phyloP scores from a whole-genome alignment of 805 yeast species.

The Myxozyma vanderwaltii region DNA sequence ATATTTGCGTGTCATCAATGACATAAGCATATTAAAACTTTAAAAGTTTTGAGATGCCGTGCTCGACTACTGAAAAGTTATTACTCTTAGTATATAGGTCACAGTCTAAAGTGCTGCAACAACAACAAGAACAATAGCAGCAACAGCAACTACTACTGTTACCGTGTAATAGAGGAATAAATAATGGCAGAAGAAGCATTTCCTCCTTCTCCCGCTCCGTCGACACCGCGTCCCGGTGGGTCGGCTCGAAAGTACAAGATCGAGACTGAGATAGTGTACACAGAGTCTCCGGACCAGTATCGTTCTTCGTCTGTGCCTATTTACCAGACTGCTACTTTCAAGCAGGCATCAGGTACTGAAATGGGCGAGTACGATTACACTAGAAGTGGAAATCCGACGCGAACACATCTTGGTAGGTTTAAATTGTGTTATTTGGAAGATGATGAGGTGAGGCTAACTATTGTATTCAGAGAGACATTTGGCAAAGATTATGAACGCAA shows the following conservation, averaged over 20 bases:
- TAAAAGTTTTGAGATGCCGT: not conserved
- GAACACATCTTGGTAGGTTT: constrained; percentile 56
- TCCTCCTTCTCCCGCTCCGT: constrained; percentile 46
- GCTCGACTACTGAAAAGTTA: not conserved
- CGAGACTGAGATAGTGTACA: constrained; percentile 70
- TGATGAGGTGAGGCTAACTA: not conserved
- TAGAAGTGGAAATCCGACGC: constrained; percentile 91
- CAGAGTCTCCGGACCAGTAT: constrained; percentile 66
- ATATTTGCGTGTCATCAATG: no score
- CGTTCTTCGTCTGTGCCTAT: constrained; percentile 84
- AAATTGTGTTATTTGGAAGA: not conserved
- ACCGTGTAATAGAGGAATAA: no score
- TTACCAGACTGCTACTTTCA: constrained; percentile 93
- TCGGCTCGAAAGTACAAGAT: constrained; percentile 48
- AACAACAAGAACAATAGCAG: not conserved
- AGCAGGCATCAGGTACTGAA: constrained; percentile 68
- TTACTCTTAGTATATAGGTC: not conserved
- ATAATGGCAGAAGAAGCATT: not conserved
- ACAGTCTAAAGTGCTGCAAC: not conserved
- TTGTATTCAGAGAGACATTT: constrained; percentile 60
- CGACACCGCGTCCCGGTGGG: constrained; percentile 39
- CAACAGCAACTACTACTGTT: not conserved
- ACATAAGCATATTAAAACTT: not conserved
- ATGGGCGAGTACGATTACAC: constrained; percentile 87
- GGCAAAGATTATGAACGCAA: constrained; percentile 77